phyloP scores from a whole-genome alignment of 176 grass and related monocot species.

The Rhynchospora pubera region DNA sequence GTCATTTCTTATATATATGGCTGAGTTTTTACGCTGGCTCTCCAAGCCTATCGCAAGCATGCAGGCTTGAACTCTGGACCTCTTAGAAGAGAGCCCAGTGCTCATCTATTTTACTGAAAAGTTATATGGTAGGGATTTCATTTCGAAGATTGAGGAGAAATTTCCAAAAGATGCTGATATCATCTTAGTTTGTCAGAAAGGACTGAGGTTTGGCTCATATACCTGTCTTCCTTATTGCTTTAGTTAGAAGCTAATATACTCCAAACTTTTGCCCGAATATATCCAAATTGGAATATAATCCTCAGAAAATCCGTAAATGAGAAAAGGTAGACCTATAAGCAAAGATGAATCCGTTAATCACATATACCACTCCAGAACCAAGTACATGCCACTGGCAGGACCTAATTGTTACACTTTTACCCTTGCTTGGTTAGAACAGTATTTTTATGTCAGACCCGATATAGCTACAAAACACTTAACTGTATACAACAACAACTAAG shows the following conservation, averaged over 20 bases:
- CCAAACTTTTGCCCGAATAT: background rate
- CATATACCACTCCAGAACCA: background rate
- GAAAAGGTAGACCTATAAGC: background rate
- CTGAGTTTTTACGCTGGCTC: no score
- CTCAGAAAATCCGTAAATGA: background rate
- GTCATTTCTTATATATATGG: no score
- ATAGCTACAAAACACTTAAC: background rate
- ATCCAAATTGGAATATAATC: background rate
- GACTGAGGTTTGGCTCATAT: slow-evolving; percentile 56
- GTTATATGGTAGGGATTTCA: slow-evolving; percentile 54
- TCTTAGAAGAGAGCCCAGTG: no score
- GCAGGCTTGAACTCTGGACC: no score
- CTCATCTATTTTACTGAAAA: slow-evolving; percentile 22
- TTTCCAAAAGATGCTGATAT: slow-evolving; percentile 82
- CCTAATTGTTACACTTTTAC: background rate
- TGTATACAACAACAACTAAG: no score
- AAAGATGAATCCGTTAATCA: background rate
- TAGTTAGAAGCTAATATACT: background rate
- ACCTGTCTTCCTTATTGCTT: slow-evolving; percentile 3
- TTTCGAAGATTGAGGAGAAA: slow-evolving; percentile 72
- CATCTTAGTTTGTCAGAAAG: slow-evolving; percentile 91
- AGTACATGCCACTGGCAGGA: background rate
- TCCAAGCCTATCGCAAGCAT: no score
- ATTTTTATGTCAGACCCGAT: background rate
- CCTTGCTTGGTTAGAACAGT: background rate